Conservation (phyloP, 257 asterid genomes). For the Salvia hispanica region DNA sequence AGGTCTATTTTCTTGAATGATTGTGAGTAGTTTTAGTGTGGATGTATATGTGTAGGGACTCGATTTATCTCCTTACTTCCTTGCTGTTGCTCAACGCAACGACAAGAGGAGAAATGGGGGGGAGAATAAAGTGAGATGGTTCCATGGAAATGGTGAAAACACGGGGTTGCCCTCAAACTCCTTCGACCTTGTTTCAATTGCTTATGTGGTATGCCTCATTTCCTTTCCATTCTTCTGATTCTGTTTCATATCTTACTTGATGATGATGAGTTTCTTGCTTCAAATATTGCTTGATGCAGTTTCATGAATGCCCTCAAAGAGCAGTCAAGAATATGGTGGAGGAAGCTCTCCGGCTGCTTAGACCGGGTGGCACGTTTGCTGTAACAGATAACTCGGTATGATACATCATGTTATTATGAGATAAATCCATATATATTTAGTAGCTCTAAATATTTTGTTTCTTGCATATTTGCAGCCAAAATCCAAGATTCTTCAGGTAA, state of each 20-base stretch:
- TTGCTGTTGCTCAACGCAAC: constrained; percentile 81
- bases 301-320: constrained; percentile 93
- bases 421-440: background rate
- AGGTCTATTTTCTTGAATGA: background rate
- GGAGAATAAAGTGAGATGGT: constrained; percentile 56
- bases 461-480: constrained; percentile 70
- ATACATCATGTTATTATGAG: background rate
- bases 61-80: constrained; percentile 88
- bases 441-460: constrained; percentile 22
- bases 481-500: constrained; percentile 96
- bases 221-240: constrained; percentile 8
- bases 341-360: constrained; percentile 79
- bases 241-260: background rate
- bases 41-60: constrained; percentile 58
- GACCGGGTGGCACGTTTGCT: constrained; percentile 93
- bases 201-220: constrained; percentile 68
- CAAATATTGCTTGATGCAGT: constrained; percentile 42
- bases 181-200: constrained; percentile 81
- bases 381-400: constrained; percentile 84
- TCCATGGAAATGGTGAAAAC: constrained; percentile 88
- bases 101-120: constrained; percentile 53
- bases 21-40: background rate
- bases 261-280: constrained; percentile 16
- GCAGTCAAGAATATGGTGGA: constrained; percentile 72
- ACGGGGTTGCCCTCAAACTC: constrained; percentile 86